phyloP scores from a whole-genome alignment of 2,329 filamentous ascomycete species.

The Colletotrichum ledebouriae region DNA sequence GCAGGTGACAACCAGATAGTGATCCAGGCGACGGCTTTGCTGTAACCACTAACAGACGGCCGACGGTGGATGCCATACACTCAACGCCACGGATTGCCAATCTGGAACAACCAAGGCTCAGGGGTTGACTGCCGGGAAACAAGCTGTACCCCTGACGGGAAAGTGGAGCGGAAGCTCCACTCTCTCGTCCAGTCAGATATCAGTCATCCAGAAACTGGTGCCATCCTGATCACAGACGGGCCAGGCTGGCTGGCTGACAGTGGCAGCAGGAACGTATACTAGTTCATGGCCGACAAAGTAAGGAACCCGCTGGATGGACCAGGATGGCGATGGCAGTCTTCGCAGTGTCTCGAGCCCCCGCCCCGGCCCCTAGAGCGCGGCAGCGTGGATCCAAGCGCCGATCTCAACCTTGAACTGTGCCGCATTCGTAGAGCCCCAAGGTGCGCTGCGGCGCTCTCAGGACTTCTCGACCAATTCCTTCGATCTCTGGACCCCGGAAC shows the following conservation, averaged over 20 bases:
- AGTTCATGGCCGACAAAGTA: no score
- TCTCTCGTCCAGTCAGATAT: background rate
- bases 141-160: constrained; percentile 29
- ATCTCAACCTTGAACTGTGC: constrained; percentile 36
- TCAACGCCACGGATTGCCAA: constrained; percentile 33
- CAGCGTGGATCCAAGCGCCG: constrained; percentile 38
- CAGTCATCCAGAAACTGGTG: constrained; percentile 4
- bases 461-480: constrained; percentile 8
- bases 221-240: no score
- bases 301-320: no score
- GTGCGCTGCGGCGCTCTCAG: background rate
- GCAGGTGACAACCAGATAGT: constrained; percentile 2
- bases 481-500: constrained; percentile 7
- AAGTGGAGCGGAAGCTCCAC: constrained; percentile 2
- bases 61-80: constrained; percentile 26
- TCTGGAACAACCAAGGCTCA: constrained; percentile 35
- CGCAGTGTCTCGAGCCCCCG: constrained; percentile 27
- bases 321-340: background rate
- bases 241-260: no score
- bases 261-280: no score
- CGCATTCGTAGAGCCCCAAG: constrained; percentile 10
- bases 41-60: constrained; percentile 13
- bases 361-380: constrained; percentile 30
- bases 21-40: constrained; percentile 5
- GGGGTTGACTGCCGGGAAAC: constrained; percentile 33